Evolutionary conservation across 257 asterid genomes (phyloP).

Genomic region (Solanum gracilifrons): DNA sequence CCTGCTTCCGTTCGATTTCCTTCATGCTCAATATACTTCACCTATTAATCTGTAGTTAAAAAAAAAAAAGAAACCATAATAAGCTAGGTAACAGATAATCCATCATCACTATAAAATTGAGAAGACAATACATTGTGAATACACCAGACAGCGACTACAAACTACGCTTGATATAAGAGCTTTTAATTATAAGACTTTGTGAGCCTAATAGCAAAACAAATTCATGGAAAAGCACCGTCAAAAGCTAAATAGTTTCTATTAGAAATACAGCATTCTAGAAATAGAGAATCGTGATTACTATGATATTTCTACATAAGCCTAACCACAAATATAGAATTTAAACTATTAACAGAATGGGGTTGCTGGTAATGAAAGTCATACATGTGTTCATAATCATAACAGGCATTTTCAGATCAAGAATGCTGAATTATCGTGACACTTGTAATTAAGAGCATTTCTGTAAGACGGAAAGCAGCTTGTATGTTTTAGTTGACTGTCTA

Average conservation of each 20-base stretch:
- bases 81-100: not conserved
- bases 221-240: not conserved
- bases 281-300: not conserved
- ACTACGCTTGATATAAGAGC: not conserved
- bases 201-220: not conserved
- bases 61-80: not conserved
- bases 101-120: not conserved
- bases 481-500: not conserved
- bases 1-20: conserved; percentile 58
- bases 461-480: not conserved
- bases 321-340: not conserved
- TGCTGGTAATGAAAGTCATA: not conserved
- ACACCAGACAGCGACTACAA: not conserved
- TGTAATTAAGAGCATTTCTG: not conserved
- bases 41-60: conserved; percentile 19
- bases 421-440: not conserved
- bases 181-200: not conserved
- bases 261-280: not conserved
- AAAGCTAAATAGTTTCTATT: not conserved
- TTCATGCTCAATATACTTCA: conserved; percentile 39
- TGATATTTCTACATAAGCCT: not conserved
- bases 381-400: not conserved
- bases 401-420: not conserved
- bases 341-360: not conserved
- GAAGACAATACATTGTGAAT: not conserved